Evolutionary conservation across 2,329 filamentous ascomycete species (phyloP), one percentile per base, ranked within the genome.

Genomic region (Fusarium succisae): DNA sequence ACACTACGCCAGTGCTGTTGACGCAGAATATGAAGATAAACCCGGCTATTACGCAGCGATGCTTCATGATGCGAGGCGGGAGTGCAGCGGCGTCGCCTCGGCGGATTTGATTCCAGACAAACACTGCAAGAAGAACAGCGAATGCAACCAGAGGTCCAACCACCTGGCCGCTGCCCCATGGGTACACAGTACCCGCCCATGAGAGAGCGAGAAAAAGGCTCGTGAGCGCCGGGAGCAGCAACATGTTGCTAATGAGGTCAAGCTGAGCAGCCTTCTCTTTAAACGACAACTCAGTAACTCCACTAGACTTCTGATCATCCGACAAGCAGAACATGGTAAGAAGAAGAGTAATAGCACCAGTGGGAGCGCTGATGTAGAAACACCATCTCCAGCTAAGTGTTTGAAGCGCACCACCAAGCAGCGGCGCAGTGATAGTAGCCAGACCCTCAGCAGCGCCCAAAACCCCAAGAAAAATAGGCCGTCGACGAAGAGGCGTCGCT

Each of bases 191-290:
- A 4, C 83, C 84, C 12, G 82, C 84, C 85, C 85, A 88, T 20
- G 87, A 85, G 6, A 88, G 78, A 1, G 85, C 85, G 8, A 88
- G 76, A 1, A 87, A 77, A 8, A 87, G 81, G 65, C 85, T 86
- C 28, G 86, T 78, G 5, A 87, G 82, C 3, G 83, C 63, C 0
- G 77, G 77, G 38, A 80, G 62, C 24, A 81, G 72, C 0, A 81
- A 35, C 3, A 76, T 8, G 24, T 76, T 79, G 45, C 80, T 80
- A 0, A 68, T 1, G 0, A 76, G n/a, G 12, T 79, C 77, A 5
- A 79, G 62, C n/a, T 77, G 62, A 5, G 14, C 8, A 9, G 59
- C 0, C 22, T 71, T 71, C 3, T 74, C 4, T 2, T 13, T 43
- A 0, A 54, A 4, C 0, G 45, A 59, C 51, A 74, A 2, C 0